Evolutionary conservation across 495 filamentous ascomycete species (phyloP), one percentile per base, ranked within the genome.

Genomic region (Polyplosphaeria fusca): DNA sequence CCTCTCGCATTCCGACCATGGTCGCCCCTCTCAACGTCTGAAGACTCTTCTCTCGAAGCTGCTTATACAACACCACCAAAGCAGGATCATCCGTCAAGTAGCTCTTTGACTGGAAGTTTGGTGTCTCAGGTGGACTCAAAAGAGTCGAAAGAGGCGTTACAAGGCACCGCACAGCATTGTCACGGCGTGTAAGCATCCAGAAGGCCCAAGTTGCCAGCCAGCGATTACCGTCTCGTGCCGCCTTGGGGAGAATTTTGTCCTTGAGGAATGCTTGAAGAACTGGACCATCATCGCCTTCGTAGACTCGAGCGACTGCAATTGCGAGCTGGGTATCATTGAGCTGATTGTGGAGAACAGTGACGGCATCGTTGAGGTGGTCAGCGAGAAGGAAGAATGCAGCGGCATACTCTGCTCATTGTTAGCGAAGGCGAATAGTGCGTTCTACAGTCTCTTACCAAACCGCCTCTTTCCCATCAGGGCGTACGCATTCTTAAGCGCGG

Each of bases 121-220:
- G 79, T 14, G 84, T 82, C 24, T 73, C 68, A 3, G 80, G 79
- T 2, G 78, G 80, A 47, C 79, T 76, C 9, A 94, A 71, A 1
- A 93, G 77, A 1, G 84, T 85, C 58, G 85, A 85, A 9, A 92
- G 79, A 4, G 88, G 89, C 7, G 86, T 90, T 46, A 96, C 84
- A 2, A 97, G 71, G n/a, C 86, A 84, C 16, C 88, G 80, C 4
- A 97, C 89, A 13, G 92, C 89, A 78, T 89, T 87, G 64, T 94
- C 90, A 37, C 82, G 79, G 48, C 85, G 76, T 35, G 83, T 82
- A 16, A 99, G 77, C 84, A 95, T 90, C 88, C 91, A 95, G 70
- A 92, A 95, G 3, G 89, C 88, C 94, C 94, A 99, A 0, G 87
- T 89, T 2, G 91, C 89, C 43, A 94, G 82, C 94, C 94, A 99